phyloP scores from a whole-genome alignment of 1,139 yeast species.

The Williopsis jadinii region DNA sequence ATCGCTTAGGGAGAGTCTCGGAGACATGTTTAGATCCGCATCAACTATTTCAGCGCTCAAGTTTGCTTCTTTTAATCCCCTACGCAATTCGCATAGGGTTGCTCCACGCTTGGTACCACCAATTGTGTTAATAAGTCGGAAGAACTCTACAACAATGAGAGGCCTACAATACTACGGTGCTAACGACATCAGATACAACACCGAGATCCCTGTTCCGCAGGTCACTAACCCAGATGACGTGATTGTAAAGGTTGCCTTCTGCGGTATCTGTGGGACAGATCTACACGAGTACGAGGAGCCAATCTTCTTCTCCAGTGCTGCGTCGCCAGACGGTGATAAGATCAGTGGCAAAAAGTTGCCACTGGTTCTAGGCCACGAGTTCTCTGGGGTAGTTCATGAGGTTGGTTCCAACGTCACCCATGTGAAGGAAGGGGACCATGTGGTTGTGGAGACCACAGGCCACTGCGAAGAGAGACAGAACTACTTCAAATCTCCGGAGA shows the following conservation, averaged over 20 bases:
- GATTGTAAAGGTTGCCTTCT: slow-evolving; percentile 41
- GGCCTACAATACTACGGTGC: slow-evolving; percentile 49
- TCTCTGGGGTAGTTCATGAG: slow-evolving; percentile 34
- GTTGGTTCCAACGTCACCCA: slow-evolving; percentile 30
- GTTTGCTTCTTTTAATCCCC: too few species aligned
- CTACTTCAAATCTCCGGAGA: slow-evolving; percentile 22
- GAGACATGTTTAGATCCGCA: too few species aligned
- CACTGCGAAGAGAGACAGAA: slow-evolving; percentile 39
- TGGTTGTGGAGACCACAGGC: slow-evolving; percentile 49
- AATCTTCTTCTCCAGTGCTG: slow-evolving; percentile 37
- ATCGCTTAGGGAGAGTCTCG: too few species aligned
- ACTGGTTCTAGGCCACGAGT: slow-evolving; percentile 59
- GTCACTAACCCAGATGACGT: slow-evolving; percentile 40
- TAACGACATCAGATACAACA: slow-evolving; percentile 38
- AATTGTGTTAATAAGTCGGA: too few species aligned
- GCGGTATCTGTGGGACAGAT: slow-evolving; percentile 55
- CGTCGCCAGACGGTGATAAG: slow-evolving; percentile 22
- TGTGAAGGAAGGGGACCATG: slow-evolving; percentile 35
- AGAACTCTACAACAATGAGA: slow-evolving; percentile 31
- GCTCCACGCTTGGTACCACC: too few species aligned
- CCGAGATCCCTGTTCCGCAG: slow-evolving; percentile 38
- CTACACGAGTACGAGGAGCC: slow-evolving; percentile 48
- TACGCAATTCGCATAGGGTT: too few species aligned
- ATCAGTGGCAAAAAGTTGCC: slow-evolving; percentile 34
- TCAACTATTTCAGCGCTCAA: too few species aligned